phyloP scores from a whole-genome alignment of 768 basidiomycete species.

The Amanita rimosa region DNA sequence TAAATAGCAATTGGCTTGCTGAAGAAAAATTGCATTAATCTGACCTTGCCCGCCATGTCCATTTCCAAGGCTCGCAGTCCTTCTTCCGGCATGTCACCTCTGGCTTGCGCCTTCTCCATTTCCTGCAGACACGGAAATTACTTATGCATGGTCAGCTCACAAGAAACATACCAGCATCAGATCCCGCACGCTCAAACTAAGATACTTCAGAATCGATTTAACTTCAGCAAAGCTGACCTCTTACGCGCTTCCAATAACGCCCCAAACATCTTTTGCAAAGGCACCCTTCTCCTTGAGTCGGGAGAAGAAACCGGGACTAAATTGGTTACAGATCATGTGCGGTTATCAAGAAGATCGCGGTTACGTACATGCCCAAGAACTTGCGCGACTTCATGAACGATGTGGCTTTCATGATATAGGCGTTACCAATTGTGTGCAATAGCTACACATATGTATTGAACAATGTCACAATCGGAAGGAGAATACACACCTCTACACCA shows the following conservation, averaged over 20 bases:
- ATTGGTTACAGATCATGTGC: slow-evolving; percentile 4
- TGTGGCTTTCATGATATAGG: slow-evolving; percentile 90
- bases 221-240: slow-evolving; percentile 16
- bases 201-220: slow-evolving; percentile 1
- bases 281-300: slow-evolving; percentile 90
- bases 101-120: slow-evolving; percentile 83
- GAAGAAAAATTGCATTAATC: not conserved
- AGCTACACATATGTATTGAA: slow-evolving; percentile 32
- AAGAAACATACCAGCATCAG: slow-evolving; percentile 45
- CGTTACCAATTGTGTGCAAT: slow-evolving; percentile 80
- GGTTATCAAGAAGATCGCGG: slow-evolving; percentile 2
- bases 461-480: not conserved
- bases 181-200: slow-evolving; percentile 61
- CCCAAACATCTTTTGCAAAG: slow-evolving; percentile 93
- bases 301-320: slow-evolving; percentile 83
- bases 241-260: slow-evolving; percentile 91
- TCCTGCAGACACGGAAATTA: slow-evolving; percentile 34
- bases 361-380: slow-evolving; percentile 77
- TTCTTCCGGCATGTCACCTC: slow-evolving; percentile 83
- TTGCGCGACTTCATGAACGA: slow-evolving; percentile 86
- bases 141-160: not conserved
- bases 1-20: not conserved
- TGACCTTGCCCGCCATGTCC: slow-evolving; percentile 86
- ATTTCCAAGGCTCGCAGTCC: slow-evolving; percentile 78
- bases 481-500: slow-evolving; percentile 71